Evolutionary conservation across 2,329 filamentous ascomycete species (phyloP).

Genomic region (Xylaria multiplex): DNA sequence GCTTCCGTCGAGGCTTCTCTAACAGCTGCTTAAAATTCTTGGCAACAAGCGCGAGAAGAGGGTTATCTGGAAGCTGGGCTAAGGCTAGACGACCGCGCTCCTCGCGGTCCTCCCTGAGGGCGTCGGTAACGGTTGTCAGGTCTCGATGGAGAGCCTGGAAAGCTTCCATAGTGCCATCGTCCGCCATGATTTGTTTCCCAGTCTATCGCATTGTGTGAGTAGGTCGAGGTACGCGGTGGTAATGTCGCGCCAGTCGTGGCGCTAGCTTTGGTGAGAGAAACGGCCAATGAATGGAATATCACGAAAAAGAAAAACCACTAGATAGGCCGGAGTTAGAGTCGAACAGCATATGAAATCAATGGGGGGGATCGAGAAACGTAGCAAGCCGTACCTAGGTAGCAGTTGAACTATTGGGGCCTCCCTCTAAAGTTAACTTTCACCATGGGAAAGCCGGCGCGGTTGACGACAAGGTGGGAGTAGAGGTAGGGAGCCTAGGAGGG

Average conservation of each 20-base stretch:
- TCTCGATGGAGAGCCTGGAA: constrained; percentile 88
- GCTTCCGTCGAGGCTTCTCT: constrained; percentile 78
- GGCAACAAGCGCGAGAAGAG: constrained; percentile 69
- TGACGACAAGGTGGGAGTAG: constrained; percentile 1
- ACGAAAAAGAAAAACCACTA: background rate
- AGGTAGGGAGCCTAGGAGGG: background rate
- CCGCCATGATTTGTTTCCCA: constrained; percentile 68
- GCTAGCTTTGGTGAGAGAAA: constrained; percentile 9
- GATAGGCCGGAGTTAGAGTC: background rate
- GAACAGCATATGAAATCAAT: constrained; percentile 5
- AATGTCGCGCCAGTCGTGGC: constrained; percentile 29
- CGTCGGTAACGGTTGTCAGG: constrained; percentile 78
- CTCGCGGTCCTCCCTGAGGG: constrained; percentile 68
- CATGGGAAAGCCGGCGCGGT: constrained; percentile 24
- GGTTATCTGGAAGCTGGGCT: constrained; percentile 39
- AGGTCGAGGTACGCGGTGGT: constrained; percentile 25
- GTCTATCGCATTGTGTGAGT: constrained; percentile 59
- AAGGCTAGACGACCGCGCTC: constrained; percentile 68
- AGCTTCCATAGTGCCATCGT: constrained; percentile 76
- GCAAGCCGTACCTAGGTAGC: constrained; percentile 4
- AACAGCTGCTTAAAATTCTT: constrained; percentile 76
- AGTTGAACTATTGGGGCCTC: constrained; percentile 6
- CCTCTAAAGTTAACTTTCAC: constrained; percentile 13
- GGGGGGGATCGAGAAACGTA: constrained; percentile 6
- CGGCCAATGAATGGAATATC: constrained; percentile 1